Conservation (phyloP, 2,329 filamentous ascomycete species). For the Chaetomiaceae sp. region DNA sequence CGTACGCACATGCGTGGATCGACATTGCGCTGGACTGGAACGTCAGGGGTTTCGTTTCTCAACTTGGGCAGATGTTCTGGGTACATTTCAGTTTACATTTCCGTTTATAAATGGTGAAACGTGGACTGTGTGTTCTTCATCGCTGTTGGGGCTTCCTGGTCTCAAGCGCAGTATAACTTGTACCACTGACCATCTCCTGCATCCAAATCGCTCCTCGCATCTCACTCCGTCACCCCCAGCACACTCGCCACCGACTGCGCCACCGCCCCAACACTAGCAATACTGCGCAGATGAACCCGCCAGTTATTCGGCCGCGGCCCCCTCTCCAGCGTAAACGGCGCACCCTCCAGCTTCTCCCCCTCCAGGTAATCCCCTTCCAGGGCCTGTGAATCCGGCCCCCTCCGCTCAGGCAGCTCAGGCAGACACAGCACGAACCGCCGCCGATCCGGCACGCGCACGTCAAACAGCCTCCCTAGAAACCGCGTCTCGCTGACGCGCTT, state of each 20-base stretch:
- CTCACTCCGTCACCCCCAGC: no score
- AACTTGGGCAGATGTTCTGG: background rate
- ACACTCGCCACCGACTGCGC: background rate
- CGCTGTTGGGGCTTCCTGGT: no score
- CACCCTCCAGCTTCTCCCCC: slow-evolving; percentile 8
- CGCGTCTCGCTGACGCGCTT: slow-evolving; percentile 29
- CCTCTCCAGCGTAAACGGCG: slow-evolving; percentile 24
- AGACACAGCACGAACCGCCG: slow-evolving; percentile 24
- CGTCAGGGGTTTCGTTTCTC: slow-evolving; percentile 1
- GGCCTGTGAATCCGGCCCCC: slow-evolving; percentile 4
- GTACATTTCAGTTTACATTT: slow-evolving; percentile 12
- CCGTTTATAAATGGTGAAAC: background rate
- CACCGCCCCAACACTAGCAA: background rate
- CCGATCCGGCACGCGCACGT: slow-evolving; percentile 15
- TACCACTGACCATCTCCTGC: no score
- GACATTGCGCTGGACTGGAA: background rate
- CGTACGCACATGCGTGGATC: background rate
- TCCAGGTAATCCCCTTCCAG: slow-evolving; percentile 22
- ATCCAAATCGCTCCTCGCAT: no score
- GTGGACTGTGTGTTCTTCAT: background rate
- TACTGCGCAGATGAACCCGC: slow-evolving; percentile 21
- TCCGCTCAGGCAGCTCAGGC: slow-evolving; percentile 20
- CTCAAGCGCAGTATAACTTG: no score
- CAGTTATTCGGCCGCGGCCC: slow-evolving; percentile 28
- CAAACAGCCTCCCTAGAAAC: slow-evolving; percentile 26